Percentiles rank a stretch among this genome's conserved stretches.
These are phyloP conservation scores for Chloropicon primus DNA, from an alignment of 139 green algal genomes.

Conservation along the genomic window DNA sequence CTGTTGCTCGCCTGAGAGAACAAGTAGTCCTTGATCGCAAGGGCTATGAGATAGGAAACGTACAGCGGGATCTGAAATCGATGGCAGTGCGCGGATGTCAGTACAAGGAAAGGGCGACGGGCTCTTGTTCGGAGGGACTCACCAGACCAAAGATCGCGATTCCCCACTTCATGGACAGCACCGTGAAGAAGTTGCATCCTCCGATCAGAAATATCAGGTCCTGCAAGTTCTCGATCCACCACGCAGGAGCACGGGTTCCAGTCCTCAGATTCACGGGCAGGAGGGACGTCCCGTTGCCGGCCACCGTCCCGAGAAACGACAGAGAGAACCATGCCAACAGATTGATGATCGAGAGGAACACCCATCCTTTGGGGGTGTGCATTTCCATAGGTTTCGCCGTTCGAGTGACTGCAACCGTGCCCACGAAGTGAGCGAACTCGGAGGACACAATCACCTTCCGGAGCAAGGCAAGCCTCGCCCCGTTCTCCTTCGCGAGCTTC, in stretches of 20 bases:
- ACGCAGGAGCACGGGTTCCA: neutral
- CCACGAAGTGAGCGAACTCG: neutral
- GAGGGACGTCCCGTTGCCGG: neutral
- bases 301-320: neutral
- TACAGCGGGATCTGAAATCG: neutral
- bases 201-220: neutral
- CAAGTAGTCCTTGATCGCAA: neutral
- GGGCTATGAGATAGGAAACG: neutral
- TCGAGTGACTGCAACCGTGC: neutral
- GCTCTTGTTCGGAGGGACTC: too few relatives aligned
- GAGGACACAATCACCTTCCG: neutral
- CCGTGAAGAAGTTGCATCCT: neutral
- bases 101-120: too few relatives aligned
- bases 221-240: neutral
- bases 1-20: neutral
- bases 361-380: neutral
- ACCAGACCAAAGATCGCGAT: neutral
- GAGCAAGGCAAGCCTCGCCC: neutral
- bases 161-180: neutral
- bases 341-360: neutral
- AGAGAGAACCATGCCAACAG: neutral
- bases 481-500: neutral
- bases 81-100: too few relatives aligned
- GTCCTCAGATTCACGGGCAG: neutral
- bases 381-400: neutral